phyloP scores from a whole-genome alignment of 495 filamentous ascomycete species.

The Penicillium subrubescens region DNA sequence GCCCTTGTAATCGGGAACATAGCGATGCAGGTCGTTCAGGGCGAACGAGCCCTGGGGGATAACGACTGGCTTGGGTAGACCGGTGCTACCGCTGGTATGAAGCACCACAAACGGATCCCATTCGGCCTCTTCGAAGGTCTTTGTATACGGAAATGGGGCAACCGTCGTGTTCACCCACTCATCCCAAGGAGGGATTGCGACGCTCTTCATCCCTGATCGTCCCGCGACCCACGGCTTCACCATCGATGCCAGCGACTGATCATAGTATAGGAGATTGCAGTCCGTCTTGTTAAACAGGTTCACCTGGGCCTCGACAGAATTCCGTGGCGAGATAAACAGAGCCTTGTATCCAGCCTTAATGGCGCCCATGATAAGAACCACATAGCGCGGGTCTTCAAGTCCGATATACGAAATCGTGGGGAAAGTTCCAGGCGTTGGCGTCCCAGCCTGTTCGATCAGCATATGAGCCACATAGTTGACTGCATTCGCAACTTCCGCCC shows the following conservation, averaged over 20 bases:
- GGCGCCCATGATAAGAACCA: constrained; percentile 38
- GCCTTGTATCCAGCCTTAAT: constrained; percentile 36
- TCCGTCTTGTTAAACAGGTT: constrained; percentile 35
- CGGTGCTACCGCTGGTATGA: constrained; percentile 51
- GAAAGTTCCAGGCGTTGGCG: constrained; percentile 10
- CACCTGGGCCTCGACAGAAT: constrained; percentile 40
- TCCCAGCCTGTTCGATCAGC: constrained; percentile 36
- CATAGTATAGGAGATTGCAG: constrained; percentile 37
- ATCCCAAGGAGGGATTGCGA: constrained; percentile 19
- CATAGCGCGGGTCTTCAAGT: constrained; percentile 38
- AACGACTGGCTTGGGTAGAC: constrained; percentile 45
- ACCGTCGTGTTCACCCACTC: constrained; percentile 20
- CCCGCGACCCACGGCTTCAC: constrained; percentile 23
- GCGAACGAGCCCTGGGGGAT: constrained; percentile 30
- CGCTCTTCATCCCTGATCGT: constrained; percentile 20
- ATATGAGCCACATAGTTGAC: constrained; percentile 45
- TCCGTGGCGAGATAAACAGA: constrained; percentile 42
- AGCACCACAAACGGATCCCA: constrained; percentile 34
- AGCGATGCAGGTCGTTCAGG: constrained; percentile 20
- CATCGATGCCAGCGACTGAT: constrained; percentile 8
- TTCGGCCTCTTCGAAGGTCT: constrained; percentile 32
- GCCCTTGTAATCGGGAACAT: constrained; percentile 16
- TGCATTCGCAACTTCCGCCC: constrained; percentile 34
- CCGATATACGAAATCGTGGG: constrained; percentile 44
- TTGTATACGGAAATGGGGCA: constrained; percentile 29